A percentile compares a stretch with the other conserved stretches of the same genome.
Conservation (phyloP, 306 rosid genomes). For the Nissolia schottii region DNA sequence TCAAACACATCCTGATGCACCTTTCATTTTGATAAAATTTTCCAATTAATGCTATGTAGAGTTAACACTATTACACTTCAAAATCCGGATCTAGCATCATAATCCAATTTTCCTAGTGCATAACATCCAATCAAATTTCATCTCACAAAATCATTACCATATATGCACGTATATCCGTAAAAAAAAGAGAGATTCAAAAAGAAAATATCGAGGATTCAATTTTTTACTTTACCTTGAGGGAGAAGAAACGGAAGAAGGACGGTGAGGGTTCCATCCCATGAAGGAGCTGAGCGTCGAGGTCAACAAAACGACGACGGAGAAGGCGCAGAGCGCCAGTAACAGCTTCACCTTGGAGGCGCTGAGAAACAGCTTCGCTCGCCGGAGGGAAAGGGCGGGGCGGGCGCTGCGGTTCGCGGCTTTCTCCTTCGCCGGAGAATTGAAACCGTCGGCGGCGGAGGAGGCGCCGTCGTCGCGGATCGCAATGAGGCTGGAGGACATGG, state of each 20-base stretch:
- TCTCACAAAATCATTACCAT: neutral
- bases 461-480: slow-evolving; percentile 23
- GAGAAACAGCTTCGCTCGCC: slow-evolving; percentile 32
- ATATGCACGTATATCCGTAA: neutral
- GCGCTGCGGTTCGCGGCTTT: slow-evolving; percentile 45
- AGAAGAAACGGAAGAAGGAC: slow-evolving; percentile 37
- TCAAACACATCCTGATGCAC: neutral
- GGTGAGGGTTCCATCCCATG: slow-evolving; percentile 50
- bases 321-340: slow-evolving; percentile 7
- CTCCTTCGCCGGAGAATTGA: slow-evolving; percentile 54
- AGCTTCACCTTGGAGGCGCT: slow-evolving; percentile 36
- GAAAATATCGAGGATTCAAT: neutral
- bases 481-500: slow-evolving; percentile 34
- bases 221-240: slow-evolving; percentile 31
- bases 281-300: slow-evolving; percentile 35
- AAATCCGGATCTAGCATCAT: neutral
- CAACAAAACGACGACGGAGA: slow-evolving; percentile 26
- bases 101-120: neutral
- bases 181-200: neutral
- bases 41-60: neutral
- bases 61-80: neutral
- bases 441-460: slow-evolving; percentile 9
- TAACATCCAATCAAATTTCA: neutral
- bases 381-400: slow-evolving; percentile 26
- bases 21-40: neutral